Conservation (phyloP, 2,329 filamentous ascomycete species). For the Ceratocystiopsis minuta region DNA sequence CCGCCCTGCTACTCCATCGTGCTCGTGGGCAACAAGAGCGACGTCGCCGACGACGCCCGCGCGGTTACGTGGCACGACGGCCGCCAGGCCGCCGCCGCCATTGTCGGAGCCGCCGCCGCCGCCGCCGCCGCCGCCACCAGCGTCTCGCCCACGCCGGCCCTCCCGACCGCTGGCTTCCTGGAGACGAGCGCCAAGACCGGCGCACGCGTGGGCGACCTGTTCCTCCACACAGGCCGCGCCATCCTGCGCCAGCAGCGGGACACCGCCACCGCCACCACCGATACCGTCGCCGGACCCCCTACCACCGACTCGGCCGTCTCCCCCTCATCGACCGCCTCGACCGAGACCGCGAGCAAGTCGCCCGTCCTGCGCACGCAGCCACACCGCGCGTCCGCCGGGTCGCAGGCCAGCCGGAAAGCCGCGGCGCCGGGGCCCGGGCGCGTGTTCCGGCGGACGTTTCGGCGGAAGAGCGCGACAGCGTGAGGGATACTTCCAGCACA, state of each 20-base stretch:
- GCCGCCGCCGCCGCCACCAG: slow-evolving; percentile 2
- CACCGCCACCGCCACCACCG: no score
- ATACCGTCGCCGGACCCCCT: no score
- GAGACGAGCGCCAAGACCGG: slow-evolving; percentile 18
- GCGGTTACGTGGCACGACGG: slow-evolving; percentile 17
- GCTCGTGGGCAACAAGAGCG: slow-evolving; percentile 20
- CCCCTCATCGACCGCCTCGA: not conserved
- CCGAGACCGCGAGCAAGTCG: no score
- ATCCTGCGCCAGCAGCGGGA: slow-evolving; percentile 14
- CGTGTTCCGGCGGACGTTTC: not conserved
- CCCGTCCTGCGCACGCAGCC: no score
- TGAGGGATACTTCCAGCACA: no score
- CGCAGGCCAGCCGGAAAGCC: no score
- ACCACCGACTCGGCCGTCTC: no score
- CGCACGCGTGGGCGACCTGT: slow-evolving; percentile 17
- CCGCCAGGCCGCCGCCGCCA: slow-evolving; percentile 8
- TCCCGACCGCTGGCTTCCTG: slow-evolving; percentile 9
- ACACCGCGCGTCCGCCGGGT: no score
- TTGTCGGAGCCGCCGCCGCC: slow-evolving; percentile 6
- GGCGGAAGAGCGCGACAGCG: not conserved
- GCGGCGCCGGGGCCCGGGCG: no score
- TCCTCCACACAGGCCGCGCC: slow-evolving; percentile 17
- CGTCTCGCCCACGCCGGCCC: slow-evolving; percentile 5
- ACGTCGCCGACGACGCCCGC: slow-evolving; percentile 14
- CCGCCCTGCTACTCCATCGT: slow-evolving; percentile 15